phyloP scores from a whole-genome alignment of 2,329 filamentous ascomycete genomes.

The Penicillium sp. region DNA sequence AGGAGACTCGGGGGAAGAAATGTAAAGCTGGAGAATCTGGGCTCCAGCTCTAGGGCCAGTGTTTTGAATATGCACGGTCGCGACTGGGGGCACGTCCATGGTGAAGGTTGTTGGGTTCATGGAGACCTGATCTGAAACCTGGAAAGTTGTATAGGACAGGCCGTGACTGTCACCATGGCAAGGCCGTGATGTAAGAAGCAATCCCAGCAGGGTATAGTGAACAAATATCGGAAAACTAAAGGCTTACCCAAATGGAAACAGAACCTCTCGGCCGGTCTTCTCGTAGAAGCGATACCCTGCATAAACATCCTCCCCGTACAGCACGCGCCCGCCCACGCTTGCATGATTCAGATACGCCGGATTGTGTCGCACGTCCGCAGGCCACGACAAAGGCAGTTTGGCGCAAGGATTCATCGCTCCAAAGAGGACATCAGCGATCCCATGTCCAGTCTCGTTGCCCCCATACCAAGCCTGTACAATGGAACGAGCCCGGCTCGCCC shows the following conservation, averaged over 20 bases:
- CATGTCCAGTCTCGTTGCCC: conserved; percentile 74
- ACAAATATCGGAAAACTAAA: too few species aligned
- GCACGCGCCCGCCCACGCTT: conserved; percentile 61
- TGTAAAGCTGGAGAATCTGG: conserved; percentile 49
- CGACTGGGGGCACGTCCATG: conserved; percentile 39
- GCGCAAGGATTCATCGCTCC: conserved; percentile 66
- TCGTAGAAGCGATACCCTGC: conserved; percentile 77
- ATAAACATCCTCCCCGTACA: conserved; percentile 74
- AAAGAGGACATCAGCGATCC: conserved; percentile 69
- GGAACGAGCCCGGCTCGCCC: conserved; percentile 41
- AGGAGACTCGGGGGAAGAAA: conserved; percentile 19
- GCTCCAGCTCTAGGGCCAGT: conserved; percentile 46
- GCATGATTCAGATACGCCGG: conserved; percentile 68
- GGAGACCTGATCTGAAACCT: conserved; percentile 39
- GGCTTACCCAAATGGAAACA: conserved; percentile 61
- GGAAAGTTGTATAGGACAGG: conserved; percentile 30
- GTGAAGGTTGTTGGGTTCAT: conserved; percentile 26
- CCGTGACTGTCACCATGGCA: background rate
- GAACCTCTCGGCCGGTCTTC: conserved; percentile 53
- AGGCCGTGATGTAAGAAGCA: too few species aligned
- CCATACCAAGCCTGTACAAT: conserved; percentile 75
- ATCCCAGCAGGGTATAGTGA: too few species aligned
- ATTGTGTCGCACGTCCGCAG: conserved; percentile 58
- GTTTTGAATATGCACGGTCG: conserved; percentile 45
- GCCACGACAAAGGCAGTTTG: conserved; percentile 68